A percentile compares a stretch with the other conserved stretches of the same genome.
phyloP scores from a whole-genome alignment of 495 filamentous ascomycete genomes.

The Bombardia bombarda region DNA sequence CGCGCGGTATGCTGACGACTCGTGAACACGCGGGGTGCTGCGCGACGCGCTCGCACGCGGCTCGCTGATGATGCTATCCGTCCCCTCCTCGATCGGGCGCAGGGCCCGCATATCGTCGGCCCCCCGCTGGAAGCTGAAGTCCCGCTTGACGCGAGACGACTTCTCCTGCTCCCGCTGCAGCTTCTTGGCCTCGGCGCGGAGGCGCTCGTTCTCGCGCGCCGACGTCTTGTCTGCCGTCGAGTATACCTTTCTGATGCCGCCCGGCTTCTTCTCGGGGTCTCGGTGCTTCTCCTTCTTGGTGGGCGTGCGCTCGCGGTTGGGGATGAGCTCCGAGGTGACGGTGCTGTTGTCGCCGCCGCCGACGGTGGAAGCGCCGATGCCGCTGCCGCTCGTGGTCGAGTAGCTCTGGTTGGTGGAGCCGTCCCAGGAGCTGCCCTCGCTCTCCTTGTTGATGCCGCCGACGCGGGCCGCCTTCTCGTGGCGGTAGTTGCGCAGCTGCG shows the following conservation, averaged over 20 bases:
- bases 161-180: constrained; percentile 32
- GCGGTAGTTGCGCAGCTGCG: constrained; percentile 60
- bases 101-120: constrained; percentile 29
- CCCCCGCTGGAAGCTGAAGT: constrained; percentile 41
- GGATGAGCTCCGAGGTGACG: constrained; percentile 46
- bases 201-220: constrained; percentile 34
- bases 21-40: constrained; percentile 15
- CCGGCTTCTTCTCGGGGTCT: constrained; percentile 18
- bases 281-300: constrained; percentile 38
- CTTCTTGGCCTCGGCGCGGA: constrained; percentile 40
- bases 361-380: constrained; percentile 29
- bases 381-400: constrained; percentile 25
- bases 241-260: constrained; percentile 49
- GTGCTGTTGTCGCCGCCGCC: constrained; percentile 51
- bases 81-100: constrained; percentile 22
- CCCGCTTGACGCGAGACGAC: constrained; percentile 17
- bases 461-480: constrained; percentile 77
- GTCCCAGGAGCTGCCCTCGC: constrained; percentile 67
- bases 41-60: constrained; percentile 1
- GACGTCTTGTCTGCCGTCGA: constrained; percentile 40
- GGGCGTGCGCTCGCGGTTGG: constrained; percentile 43
- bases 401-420: constrained; percentile 46
- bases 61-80: constrained; percentile 7
- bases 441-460: constrained; percentile 72
- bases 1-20: too few species aligned